These are phyloP conservation scores for Cantharellus anzutake DNA, from an alignment of 768 basidiomycete species.

Conservation along the genomic window DNA sequence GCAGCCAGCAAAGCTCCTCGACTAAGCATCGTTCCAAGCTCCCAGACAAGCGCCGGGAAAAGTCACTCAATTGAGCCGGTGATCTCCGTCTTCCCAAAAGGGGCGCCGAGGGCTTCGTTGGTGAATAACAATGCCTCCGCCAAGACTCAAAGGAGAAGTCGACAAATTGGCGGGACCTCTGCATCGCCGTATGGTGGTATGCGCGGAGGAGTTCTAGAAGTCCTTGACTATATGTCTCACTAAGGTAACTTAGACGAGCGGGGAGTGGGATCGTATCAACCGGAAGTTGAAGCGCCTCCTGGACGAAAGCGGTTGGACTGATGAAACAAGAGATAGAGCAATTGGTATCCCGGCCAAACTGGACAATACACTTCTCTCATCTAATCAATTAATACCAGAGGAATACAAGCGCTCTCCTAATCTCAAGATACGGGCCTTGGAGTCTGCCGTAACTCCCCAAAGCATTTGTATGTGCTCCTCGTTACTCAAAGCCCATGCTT, in stretches of 20 bases:
- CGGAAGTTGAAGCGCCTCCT: background rate
- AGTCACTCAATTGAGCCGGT: no score
- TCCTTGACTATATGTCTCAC: background rate
- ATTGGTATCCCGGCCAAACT: background rate
- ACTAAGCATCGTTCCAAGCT: no score
- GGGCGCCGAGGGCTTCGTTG: no score
- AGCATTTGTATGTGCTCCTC: background rate
- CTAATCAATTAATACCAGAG: background rate
- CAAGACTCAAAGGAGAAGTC: background rate
- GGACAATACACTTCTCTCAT: background rate
- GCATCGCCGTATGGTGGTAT: background rate
- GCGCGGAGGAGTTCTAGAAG: background rate
- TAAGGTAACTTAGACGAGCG: background rate
- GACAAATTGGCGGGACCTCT: background rate
- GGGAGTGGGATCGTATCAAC: background rate
- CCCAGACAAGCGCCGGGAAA: no score
- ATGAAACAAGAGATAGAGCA: background rate
- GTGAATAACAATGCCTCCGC: no score
- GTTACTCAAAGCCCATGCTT: background rate
- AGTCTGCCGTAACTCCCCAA: background rate
- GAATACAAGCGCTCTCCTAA: background rate
- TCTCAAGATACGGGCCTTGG: background rate
- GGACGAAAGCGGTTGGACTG: constrained; percentile 1
- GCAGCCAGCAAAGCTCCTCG: no score
- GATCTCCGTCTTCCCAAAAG: no score